Percentiles rank a stretch among this genome's conserved stretches.
These are phyloP conservation scores for Furcasterigmium furcatum DNA, from an alignment of 2,329 filamentous ascomycete species.

Conservation along the genomic window DNA sequence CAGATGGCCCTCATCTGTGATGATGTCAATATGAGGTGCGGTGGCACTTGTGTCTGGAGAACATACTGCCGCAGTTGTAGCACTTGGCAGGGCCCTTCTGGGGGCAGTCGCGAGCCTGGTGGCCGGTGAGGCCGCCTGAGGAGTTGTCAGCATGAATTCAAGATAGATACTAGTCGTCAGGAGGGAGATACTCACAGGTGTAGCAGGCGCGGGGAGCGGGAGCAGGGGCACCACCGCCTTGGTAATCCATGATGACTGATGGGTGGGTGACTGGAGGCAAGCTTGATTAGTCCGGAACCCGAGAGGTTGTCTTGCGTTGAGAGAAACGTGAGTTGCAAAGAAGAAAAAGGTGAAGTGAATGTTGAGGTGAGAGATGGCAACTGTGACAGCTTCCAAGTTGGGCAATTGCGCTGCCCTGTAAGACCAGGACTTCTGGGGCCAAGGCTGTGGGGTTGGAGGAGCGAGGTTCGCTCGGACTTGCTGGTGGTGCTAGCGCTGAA, in stretches of 20 bases:
- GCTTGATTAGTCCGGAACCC: background rate
- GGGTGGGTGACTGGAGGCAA: background rate
- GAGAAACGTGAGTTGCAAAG: background rate
- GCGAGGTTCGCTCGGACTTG: too few relatives aligned
- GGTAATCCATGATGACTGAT: slow-evolving; percentile 28
- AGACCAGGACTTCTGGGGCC: too few relatives aligned
- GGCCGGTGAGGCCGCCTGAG: slow-evolving; percentile 19
- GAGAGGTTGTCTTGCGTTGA: background rate
- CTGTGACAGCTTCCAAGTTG: too few relatives aligned
- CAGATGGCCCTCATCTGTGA: slow-evolving; percentile 30
- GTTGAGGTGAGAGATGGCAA: too few relatives aligned
- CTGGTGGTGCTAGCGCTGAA: too few relatives aligned
- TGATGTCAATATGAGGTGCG: background rate
- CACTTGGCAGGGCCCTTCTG: slow-evolving; percentile 80
- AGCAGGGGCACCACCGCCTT: slow-evolving; percentile 15
- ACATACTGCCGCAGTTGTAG: slow-evolving; percentile 75
- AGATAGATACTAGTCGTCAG: too few relatives aligned
- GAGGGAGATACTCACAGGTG: slow-evolving; percentile 48
- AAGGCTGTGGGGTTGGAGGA: too few relatives aligned
- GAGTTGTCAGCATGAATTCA: slow-evolving; percentile 6
- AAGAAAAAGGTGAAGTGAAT: too few relatives aligned
- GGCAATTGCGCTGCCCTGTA: too few relatives aligned
- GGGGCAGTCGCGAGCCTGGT: slow-evolving; percentile 70
- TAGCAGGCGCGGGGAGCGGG: slow-evolving; percentile 38
- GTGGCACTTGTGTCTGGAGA: too few relatives aligned